Percentiles rank a stretch among this genome's conserved stretches.
phyloP scores from a whole-genome alignment of 768 basidiomycete species.

The Serpula lacrymans region DNA sequence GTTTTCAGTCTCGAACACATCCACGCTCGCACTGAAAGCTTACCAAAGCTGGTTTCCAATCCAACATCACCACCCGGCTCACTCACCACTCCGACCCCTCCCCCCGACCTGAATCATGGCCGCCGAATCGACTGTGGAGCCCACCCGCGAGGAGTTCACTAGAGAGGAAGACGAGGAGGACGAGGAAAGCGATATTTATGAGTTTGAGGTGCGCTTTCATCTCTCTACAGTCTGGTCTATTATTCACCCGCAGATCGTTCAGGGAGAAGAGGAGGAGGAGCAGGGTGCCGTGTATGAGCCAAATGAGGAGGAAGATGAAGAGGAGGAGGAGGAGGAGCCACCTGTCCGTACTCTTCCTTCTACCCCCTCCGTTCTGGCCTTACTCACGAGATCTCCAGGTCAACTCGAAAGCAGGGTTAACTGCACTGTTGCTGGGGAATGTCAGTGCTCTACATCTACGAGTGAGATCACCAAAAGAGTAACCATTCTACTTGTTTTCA shows the following conservation, averaged over 20 bases:
- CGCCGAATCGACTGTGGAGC: conserved; percentile 15
- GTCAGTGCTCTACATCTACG: conserved; percentile 10
- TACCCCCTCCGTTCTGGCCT: neutral
- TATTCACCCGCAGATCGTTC: neutral
- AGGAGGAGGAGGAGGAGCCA: conserved; percentile 18
- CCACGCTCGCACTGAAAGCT: conserved; percentile 10
- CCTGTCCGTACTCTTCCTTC: conserved; percentile 11
- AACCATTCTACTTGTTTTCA: neutral
- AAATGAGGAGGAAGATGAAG: conserved; percentile 7
- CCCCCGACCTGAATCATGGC: conserved; percentile 13
- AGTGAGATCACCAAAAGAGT: neutral
- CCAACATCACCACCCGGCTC: neutral
- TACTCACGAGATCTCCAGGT: conserved; percentile 3
- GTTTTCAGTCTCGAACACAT: no score
- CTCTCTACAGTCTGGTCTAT: neutral
- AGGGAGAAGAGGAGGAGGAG: conserved; percentile 20
- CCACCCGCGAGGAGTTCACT: neutral
- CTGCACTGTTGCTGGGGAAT: conserved; percentile 18
- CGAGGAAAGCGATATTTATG: conserved; percentile 28
- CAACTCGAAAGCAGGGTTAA: conserved; percentile 15
- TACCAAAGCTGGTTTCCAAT: conserved; percentile 3
- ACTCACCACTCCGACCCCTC: conserved; percentile 7
- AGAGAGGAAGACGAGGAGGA: conserved; percentile 11
- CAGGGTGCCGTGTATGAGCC: neutral
- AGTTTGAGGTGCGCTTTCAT: conserved; percentile 15